Evolutionary conservation across 257 asterid genomes (phyloP), one percentile per base, ranked within the genome.

Genomic region (Verbascum thapsus): DNA sequence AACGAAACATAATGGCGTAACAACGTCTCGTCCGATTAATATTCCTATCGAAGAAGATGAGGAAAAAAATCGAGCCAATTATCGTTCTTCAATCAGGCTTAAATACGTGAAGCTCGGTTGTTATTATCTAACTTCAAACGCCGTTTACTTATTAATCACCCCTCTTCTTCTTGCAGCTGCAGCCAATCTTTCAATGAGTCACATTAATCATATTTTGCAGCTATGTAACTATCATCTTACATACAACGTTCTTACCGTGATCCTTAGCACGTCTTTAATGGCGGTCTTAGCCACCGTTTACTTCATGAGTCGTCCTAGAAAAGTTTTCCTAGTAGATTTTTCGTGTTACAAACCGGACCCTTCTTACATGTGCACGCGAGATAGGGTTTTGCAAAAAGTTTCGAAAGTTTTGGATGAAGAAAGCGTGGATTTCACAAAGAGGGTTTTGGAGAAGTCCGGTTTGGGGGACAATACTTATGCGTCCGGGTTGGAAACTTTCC

Each of bases 311-410:
- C 76, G 78, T 22, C 81, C 83, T 10, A 52, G 73, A 32, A 77
- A 69, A 30, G 73, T 80, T 39, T 80, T 74, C 70, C 52, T 77
- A 3, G 69, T 80, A 0, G 73, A 80, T 51, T 77, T 77, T 15
- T 61, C 86, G 0, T 80, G 83, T 53, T 80, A 71, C 81, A 77
- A 74, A 57, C 83, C 86, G 5, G 66, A 61, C 15, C 44, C 70
- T 9, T 50, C 70, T 4, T 51, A 61, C 32, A 6, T 61, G 60
- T 38, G 53, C 65, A 71, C 69, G 3, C 58, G 67, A 47, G 71
- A 72, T 4, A 37, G 8, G 52, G 53, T 55, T 0, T 26, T 61
- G 11, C 73, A 72, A 4, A 68, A 64, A 0, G 61, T 62, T 2
- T 53, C 72, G 3, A 16, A 51, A 0, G 2, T 49, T 10, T 9